These are phyloP conservation scores for Boletus semigastroideus DNA, from an alignment of 1,284 basidiomycete genomes.

Conservation along the genomic window DNA sequence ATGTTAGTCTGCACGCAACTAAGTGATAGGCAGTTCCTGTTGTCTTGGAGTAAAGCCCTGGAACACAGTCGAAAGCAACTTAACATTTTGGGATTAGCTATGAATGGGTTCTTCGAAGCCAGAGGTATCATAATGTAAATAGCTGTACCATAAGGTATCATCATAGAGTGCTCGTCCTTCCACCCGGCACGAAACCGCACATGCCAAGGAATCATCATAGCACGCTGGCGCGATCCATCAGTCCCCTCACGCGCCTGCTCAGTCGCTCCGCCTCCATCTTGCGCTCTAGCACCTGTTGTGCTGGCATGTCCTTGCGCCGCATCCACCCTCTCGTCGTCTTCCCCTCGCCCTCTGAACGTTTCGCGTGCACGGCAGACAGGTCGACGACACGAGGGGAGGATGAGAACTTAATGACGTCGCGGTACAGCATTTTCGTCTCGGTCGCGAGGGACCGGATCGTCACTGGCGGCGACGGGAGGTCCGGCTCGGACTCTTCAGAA, in stretches of 20 bases:
- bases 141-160: background rate
- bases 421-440: slow-evolving; percentile 80
- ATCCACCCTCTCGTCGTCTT: slow-evolving; percentile 58
- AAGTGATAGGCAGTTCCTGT: no score
- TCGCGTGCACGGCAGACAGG: slow-evolving; percentile 60
- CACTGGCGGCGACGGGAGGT: slow-evolving; percentile 45
- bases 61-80: no score
- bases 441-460: slow-evolving; percentile 69
- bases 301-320: slow-evolving; percentile 73
- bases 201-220: slow-evolving; percentile 4
- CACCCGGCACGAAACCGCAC: background rate
- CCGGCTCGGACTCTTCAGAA: slow-evolving; percentile 59
- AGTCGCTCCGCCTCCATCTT: slow-evolving; percentile 72
- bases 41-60: no score
- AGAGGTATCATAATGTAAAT: background rate
- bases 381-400: slow-evolving; percentile 82
- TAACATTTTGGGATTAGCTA: no score
- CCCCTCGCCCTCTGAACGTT: slow-evolving; percentile 41
- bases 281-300: slow-evolving; percentile 75
- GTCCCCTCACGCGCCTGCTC: slow-evolving; percentile 63
- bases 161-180: background rate
- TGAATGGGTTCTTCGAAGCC: no score
- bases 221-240: slow-evolving; percentile 58
- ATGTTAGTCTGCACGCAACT: no score
- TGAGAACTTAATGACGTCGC: slow-evolving; percentile 81